phyloP scores from a whole-genome alignment of 495 filamentous ascomycete genomes.

The Staphylotrichum tortipilum region DNA sequence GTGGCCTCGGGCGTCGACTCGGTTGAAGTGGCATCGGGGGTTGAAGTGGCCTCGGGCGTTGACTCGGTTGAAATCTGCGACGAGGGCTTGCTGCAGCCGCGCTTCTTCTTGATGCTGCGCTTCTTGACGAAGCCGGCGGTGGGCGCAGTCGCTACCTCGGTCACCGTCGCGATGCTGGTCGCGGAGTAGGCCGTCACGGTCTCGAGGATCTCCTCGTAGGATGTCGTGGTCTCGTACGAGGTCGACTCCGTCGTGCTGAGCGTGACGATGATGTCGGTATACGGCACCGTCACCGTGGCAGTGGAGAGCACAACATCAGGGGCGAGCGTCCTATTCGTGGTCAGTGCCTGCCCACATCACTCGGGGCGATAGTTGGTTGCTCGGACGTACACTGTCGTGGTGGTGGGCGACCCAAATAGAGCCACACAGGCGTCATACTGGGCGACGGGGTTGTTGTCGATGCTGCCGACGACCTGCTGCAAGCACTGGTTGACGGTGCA shows the following conservation, averaged over 20 bases:
- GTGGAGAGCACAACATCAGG: conserved; percentile 9
- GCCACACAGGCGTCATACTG: conserved; percentile 2
- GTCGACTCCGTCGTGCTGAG: background rate
- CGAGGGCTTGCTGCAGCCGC: background rate
- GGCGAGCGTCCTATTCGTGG: conserved; percentile 23
- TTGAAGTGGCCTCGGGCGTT: no score
- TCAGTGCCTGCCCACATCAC: background rate
- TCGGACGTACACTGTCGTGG: conserved; percentile 23
- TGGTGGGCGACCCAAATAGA: background rate
- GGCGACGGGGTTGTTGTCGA: conserved; percentile 1
- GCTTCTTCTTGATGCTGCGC: no score
- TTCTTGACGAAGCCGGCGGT: no score
- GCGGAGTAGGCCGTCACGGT: conserved; percentile 1
- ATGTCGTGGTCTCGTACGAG: background rate
- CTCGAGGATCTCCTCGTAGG: background rate
- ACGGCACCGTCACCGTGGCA: background rate
- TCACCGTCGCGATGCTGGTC: background rate
- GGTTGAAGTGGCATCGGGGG: background rate
- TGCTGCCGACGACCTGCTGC: conserved; percentile 3
- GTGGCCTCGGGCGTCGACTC: background rate
- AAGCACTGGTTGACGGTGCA: conserved; percentile 4
- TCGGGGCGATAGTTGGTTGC: background rate
- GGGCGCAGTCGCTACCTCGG: background rate
- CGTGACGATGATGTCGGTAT: conserved; percentile 7
- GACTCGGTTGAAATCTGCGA: background rate